Conservation (phyloP, 805 yeast genomes). For the Teunomyces lycoperdinae region DNA sequence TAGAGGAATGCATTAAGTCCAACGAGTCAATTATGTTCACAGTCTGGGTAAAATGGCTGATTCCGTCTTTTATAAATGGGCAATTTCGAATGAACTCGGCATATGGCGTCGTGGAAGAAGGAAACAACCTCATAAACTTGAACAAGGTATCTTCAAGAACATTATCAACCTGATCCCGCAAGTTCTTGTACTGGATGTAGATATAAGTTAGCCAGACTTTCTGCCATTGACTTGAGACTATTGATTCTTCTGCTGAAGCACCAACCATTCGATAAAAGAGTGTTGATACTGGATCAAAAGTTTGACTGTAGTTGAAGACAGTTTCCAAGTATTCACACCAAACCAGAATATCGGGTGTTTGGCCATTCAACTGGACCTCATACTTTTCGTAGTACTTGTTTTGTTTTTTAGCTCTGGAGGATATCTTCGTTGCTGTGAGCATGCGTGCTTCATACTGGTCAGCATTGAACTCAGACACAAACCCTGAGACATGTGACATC, state of each 20-base stretch:
- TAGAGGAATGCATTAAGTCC: constrained; percentile 13
- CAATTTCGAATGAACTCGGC: constrained; percentile 24
- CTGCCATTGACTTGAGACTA: background rate
- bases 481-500: constrained; percentile 36
- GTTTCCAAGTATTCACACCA: constrained; percentile 36
- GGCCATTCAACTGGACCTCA: constrained; percentile 23
- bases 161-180: constrained; percentile 5
- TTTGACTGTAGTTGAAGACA: constrained; percentile 14
- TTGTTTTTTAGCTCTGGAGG: constrained; percentile 24
- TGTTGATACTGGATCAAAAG: background rate
- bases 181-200: constrained; percentile 21
- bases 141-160: constrained; percentile 11
- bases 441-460: constrained; percentile 34
- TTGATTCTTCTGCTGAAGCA: background rate
- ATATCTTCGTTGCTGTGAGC: constrained; percentile 32
- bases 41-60: constrained; percentile 6
- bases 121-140: constrained; percentile 23
- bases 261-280: constrained; percentile 13
- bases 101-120: constrained; percentile 22
- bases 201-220: constrained; percentile 29
- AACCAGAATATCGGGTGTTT: constrained; percentile 10
- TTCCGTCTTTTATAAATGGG: constrained; percentile 9
- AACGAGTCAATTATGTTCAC: constrained; percentile 9
- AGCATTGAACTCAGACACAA: constrained; percentile 30
- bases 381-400: constrained; percentile 32